Percentiles rank a stretch among this genome's conserved stretches.
phyloP scores from a whole-genome alignment of 176 grass and related monocot genomes.

The Oryza glaberrima region DNA sequence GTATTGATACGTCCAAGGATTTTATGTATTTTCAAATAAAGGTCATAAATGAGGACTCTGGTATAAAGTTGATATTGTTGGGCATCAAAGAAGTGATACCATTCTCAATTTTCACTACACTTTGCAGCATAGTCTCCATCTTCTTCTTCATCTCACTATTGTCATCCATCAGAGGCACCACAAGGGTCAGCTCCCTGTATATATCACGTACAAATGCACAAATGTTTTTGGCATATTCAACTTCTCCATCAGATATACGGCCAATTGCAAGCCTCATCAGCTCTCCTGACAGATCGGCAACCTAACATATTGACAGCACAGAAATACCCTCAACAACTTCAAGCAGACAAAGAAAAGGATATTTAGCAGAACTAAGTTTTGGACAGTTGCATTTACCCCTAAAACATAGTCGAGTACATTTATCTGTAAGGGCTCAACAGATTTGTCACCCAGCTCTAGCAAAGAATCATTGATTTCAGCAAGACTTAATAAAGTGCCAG shows the following conservation, averaged over 20 bases:
- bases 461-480: constrained; percentile 92
- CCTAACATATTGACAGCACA: constrained; percentile 57
- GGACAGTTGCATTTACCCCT: constrained; percentile 61
- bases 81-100: constrained; percentile 59
- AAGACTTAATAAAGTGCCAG: constrained; percentile 84
- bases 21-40: constrained; percentile 13
- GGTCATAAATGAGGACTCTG: constrained; percentile 3
- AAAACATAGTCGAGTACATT: constrained; percentile 94
- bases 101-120: constrained; percentile 97
- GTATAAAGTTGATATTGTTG: constrained; percentile 35
- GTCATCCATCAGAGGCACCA: constrained; percentile 97
- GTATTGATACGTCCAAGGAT: no score
- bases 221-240: constrained; percentile 93
- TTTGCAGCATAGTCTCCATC: constrained; percentile 98
- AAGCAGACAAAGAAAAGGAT: not conserved
- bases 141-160: constrained; percentile 99
- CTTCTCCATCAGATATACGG: constrained; percentile 95
- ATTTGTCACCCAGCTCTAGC: constrained; percentile 64
- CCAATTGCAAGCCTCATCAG: constrained; percentile 98
- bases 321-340: constrained; percentile 30
- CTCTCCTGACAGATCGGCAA: constrained; percentile 98
- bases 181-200: constrained; percentile 83
- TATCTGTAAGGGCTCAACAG: constrained; percentile 88
- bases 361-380: constrained; percentile 13
- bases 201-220: constrained; percentile 88